Conservation (phyloP, 257 asterid genomes). For the Fraxinus pennsylvanica region DNA sequence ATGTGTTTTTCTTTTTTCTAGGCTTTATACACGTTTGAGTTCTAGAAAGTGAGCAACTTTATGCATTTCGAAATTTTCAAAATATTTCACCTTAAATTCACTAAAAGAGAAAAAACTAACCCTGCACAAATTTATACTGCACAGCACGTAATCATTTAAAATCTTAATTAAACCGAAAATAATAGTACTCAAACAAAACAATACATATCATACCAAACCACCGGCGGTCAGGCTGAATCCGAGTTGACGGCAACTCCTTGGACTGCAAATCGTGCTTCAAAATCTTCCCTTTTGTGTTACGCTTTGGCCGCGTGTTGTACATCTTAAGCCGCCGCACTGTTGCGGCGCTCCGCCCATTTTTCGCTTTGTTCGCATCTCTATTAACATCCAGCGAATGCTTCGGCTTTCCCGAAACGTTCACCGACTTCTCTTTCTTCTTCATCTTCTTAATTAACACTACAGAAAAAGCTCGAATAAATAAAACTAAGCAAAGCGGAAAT, state of each 20-base stretch:
- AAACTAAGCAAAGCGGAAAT: background rate
- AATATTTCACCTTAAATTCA: background rate
- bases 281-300: slow-evolving; percentile 58
- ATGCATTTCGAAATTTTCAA: too few species aligned
- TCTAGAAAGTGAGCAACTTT: background rate
- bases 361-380: slow-evolving; percentile 49
- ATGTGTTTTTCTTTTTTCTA: background rate
- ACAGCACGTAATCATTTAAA: background rate
- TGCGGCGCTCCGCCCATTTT: slow-evolving; percentile 69
- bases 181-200: background rate
- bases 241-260: slow-evolving; percentile 79
- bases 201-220: slow-evolving; percentile 72
- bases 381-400: slow-evolving; percentile 86
- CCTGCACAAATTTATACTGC: background rate
- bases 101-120: background rate
- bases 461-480: background rate
- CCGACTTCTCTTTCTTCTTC: slow-evolving; percentile 76
- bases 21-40: background rate
- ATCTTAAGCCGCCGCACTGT: slow-evolving; percentile 94
- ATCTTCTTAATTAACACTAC: slow-evolving; percentile 40
- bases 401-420: slow-evolving; percentile 89
- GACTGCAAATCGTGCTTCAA: slow-evolving; percentile 82
- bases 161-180: too few species aligned
- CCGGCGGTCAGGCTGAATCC: slow-evolving; percentile 91
- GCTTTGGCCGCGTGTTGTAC: slow-evolving; percentile 76